Conservation (phyloP, 257 asterid genomes). For the Solanum pennellii region DNA sequence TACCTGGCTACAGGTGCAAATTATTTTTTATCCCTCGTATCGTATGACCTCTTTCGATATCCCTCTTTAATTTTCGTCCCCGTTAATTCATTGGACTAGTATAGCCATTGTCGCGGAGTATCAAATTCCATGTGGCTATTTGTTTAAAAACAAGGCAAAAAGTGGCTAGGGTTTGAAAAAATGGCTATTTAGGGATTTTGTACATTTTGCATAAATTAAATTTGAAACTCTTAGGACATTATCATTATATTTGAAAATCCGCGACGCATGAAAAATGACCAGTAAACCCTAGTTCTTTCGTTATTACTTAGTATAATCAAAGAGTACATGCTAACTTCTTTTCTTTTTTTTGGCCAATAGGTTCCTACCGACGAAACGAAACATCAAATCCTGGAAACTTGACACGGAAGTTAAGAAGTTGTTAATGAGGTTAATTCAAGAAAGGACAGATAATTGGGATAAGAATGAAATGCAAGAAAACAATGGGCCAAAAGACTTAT, state of each 20-base stretch:
- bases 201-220: neutral
- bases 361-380: constrained; percentile 33
- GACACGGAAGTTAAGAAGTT: constrained; percentile 37
- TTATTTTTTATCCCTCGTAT: neutral
- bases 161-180: neutral
- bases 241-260: neutral
- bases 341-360: neutral
- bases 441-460: constrained; percentile 28
- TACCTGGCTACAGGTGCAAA: constrained; percentile 38
- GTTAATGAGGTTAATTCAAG: constrained; percentile 25
- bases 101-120: neutral
- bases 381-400: constrained; percentile 40
- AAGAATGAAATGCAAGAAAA: constrained; percentile 13
- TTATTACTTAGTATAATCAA: neutral
- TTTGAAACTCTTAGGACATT: neutral
- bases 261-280: neutral
- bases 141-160: neutral
- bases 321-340: neutral
- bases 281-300: neutral
- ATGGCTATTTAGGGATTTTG: neutral
- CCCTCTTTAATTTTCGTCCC: neutral
- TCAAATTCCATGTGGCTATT: neutral
- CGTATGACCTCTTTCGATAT: neutral
- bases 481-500: constrained; percentile 26
- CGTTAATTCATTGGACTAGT: neutral